Evolutionary conservation across 495 filamentous ascomycete species (phyloP), one percentile per base, ranked within the genome.

Genomic region (Neurospora sp.): DNA sequence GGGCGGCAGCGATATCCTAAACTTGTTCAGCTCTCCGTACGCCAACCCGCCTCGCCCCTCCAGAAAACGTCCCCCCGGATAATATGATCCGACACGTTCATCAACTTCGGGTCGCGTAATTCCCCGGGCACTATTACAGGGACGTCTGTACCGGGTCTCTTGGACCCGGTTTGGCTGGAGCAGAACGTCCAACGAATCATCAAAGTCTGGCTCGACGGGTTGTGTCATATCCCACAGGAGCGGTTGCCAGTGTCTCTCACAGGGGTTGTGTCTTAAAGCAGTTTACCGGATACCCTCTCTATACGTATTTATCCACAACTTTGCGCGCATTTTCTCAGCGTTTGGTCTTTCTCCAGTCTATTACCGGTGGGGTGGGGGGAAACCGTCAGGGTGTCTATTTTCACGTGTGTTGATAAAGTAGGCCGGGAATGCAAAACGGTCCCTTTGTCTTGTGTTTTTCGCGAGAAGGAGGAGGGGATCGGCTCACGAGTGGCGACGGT

Each of bases 391-490:
- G 42, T 60, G 38, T 74, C 39, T 73, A 72, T 73, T 72, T 74
- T 69, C 46, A 69, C 70, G 70, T 76, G 70, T 76, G 74, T 76
- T 74, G 69, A 74, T 76, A 74, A 76, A 76, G 74, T 74, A 74
- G 69, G 72, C 42, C 72, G 74, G 74, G 60, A 76, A 76, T 76
- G 74, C 74, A 74, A 76, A 76, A 74, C 74, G 74, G 74, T 71
- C 41, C 46, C 60, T 73, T 16, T 40, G 37, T 74, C 39, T 42
- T 75, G 42, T 71, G 66, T 70, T 73, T 41, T 72, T 71, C 70
- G 35, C 54, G 20, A 66, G 38, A 39, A 39, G 35, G 12, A 38
- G 42, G 6, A 66, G 44, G n/a, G n/a, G 31, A 39, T 39, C 23
- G 38, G 27, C n/a, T 44, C 42, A 72, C 9, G 40, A 54, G 44